phyloP scores from a whole-genome alignment of 1,284 basidiomycete species.

The Cutaneotrichosporon arboriforme region DNA sequence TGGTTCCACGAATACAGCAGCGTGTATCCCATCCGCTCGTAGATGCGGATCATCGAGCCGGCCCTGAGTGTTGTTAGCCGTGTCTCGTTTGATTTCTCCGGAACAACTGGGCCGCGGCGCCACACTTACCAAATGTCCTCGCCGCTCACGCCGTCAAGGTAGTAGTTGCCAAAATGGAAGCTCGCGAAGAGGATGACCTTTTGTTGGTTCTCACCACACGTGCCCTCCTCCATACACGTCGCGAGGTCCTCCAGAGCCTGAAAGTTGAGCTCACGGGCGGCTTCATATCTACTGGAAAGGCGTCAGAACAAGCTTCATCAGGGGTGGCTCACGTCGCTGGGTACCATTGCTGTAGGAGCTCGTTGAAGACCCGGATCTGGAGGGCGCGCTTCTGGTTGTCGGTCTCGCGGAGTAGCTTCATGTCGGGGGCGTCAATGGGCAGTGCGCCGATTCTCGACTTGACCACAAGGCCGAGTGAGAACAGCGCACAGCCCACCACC shows the following conservation, averaged over 20 bases:
- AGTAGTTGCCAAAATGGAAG: slow-evolving; percentile 22
- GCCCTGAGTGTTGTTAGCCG: slow-evolving; percentile 24
- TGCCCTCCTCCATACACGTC: slow-evolving; percentile 16
- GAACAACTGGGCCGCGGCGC: too few relatives aligned
- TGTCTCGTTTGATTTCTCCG: too few relatives aligned
- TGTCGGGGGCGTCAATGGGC: too few relatives aligned
- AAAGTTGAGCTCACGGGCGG: slow-evolving; percentile 5
- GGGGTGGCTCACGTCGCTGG: too few relatives aligned
- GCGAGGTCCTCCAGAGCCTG: slow-evolving; percentile 19
- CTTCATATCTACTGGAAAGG: slow-evolving; percentile 4
- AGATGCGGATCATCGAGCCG: slow-evolving; percentile 23
- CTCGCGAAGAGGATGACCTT: slow-evolving; percentile 24
- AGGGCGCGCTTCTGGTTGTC: too few relatives aligned
- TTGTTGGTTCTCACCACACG: slow-evolving; percentile 21
- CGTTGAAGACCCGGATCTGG: too few relatives aligned
- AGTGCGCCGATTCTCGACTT: too few relatives aligned
- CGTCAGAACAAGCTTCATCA: too few relatives aligned
- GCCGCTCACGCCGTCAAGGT: neutral
- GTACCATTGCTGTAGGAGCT: too few relatives aligned
- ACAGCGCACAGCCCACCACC: too few relatives aligned
- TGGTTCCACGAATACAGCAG: slow-evolving; percentile 23
- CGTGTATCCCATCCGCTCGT: slow-evolving; percentile 27
- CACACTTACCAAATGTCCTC: slow-evolving; percentile 34
- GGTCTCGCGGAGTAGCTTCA: too few relatives aligned
- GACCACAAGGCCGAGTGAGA: too few relatives aligned